A percentile compares a stretch with the other conserved stretches of the same genome.
Conservation (phyloP, 2,329 filamentous ascomycete species). For the Hansfordia pulvinata region DNA sequence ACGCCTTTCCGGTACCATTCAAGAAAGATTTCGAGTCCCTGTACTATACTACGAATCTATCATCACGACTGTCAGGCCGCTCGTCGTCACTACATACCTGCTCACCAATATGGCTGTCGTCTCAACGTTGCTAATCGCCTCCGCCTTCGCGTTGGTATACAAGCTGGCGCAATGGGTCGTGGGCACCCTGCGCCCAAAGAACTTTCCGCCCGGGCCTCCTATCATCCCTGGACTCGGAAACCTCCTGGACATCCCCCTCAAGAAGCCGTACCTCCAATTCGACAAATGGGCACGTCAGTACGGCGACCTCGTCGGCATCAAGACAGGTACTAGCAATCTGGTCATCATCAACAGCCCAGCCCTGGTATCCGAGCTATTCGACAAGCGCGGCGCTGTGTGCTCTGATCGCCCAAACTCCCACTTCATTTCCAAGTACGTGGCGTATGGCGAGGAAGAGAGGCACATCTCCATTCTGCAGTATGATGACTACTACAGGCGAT, state of each 20-base stretch:
- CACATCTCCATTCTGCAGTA: background rate
- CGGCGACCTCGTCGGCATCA: background rate
- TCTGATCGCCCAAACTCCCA: background rate
- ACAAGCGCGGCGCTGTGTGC: constrained; percentile 1
- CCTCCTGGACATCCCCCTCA: background rate
- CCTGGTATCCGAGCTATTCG: background rate
- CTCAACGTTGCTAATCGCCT: too few species aligned
- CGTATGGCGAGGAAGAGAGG: constrained; percentile 1
- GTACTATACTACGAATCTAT: too few species aligned
- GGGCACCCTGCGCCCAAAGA: background rate
- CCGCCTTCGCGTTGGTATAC: too few species aligned
- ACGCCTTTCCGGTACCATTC: too few species aligned
- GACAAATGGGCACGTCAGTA: background rate
- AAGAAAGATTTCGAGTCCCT: too few species aligned
- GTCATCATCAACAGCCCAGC: background rate
- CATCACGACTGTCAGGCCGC: too few species aligned
- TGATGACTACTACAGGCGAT: background rate
- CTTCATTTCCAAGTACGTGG: too few species aligned
- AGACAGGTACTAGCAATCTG: background rate
- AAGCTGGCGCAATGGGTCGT: background rate
- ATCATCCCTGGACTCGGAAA: background rate
- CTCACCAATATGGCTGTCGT: too few species aligned
- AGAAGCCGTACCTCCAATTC: background rate
- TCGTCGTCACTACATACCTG: too few species aligned
- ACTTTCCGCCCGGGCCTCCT: background rate